Percentiles rank a stretch among this genome's conserved stretches.
Conservation (phyloP, 2,329 filamentous ascomycete species). For the Thielaviopsis populi region DNA sequence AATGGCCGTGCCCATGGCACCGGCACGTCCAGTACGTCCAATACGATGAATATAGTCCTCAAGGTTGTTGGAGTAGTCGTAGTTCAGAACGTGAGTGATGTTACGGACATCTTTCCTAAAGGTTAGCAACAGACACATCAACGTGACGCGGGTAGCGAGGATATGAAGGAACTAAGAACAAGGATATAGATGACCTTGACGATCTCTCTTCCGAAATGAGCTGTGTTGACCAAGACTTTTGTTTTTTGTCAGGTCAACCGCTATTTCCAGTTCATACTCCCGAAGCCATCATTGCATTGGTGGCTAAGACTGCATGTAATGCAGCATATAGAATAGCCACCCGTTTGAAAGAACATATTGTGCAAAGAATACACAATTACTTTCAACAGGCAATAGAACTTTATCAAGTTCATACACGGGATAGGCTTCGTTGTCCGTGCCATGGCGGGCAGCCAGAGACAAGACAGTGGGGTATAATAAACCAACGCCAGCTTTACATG, state of each 20-base stretch:
- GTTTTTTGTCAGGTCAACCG: background rate
- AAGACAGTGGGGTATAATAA: background rate
- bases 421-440: background rate
- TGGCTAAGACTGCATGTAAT: background rate
- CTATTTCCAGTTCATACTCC: slow-evolving; percentile 7
- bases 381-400: slow-evolving; percentile 10
- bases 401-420: background rate
- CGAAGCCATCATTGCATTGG: slow-evolving; percentile 11
- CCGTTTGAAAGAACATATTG: slow-evolving; percentile 2
- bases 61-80: slow-evolving; percentile 98
- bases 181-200: slow-evolving; percentile 3
- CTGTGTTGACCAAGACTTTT: background rate
- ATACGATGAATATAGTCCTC: slow-evolving; percentile 98
- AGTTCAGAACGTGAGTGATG: slow-evolving; percentile 99
- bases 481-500: slow-evolving; percentile 1
- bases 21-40: slow-evolving; percentile 90
- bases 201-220: background rate
- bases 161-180: slow-evolving; percentile 41
- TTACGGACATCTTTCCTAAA: slow-evolving; percentile 85
- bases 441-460: background rate
- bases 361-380: background rate
- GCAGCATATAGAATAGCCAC: background rate
- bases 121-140: slow-evolving; percentile 26
- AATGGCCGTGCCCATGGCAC: slow-evolving; percentile 88
- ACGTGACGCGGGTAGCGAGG: slow-evolving; percentile 53